Evolutionary conservation across 1,284 basidiomycete species (phyloP), one percentile per base, ranked within the genome.

Genomic region (Ustilago xerochloae): DNA sequence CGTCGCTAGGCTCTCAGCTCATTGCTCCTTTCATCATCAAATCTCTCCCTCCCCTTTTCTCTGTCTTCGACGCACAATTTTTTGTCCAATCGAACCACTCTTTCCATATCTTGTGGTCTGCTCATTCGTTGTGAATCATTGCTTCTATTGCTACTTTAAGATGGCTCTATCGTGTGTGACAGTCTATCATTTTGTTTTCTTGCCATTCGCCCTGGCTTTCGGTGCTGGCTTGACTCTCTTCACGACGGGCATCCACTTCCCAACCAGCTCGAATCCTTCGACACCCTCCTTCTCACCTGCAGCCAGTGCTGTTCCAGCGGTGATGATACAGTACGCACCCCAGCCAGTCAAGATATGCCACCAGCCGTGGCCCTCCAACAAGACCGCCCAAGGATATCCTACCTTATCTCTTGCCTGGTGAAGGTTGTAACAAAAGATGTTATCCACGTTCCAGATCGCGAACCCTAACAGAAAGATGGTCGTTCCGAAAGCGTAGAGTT

Each of bases 291-390:
- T 73, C 50, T 79, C 54, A 2, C 76, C 61, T 24, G 77, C 54
- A 0, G 63, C 70, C 45, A 82, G 51, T 6, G 69, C 54, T 33
- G 62, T 58, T 12, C 56, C 63, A 1, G 81, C 72, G 6, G 85
- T 85, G 45, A 87, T 84, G 57, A 87, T 81, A 30, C 84, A 75
- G 71, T 85, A 87, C 2, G 86, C 79, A 4, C 87, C 87, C 46
- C 85, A 85, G 4, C 86, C 86, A 0, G 87, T 88, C 66, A 87
- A 75, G 20, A 88, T 73, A 74, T 88, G 87, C 87, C 87, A 88
- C 84, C 86, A 84, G n/a, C 77, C 82, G 48, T 84, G 82, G 2
- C 82, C 82, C 32, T 84, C 75, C 30, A 81, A 43, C 8, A 81
- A 24, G 0, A 81, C 18, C 8, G 77, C 79, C 20, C 35, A 48